phyloP scores from a whole-genome alignment of 2,329 filamentous ascomycete genomes.

The Fusarium agapanthi region DNA sequence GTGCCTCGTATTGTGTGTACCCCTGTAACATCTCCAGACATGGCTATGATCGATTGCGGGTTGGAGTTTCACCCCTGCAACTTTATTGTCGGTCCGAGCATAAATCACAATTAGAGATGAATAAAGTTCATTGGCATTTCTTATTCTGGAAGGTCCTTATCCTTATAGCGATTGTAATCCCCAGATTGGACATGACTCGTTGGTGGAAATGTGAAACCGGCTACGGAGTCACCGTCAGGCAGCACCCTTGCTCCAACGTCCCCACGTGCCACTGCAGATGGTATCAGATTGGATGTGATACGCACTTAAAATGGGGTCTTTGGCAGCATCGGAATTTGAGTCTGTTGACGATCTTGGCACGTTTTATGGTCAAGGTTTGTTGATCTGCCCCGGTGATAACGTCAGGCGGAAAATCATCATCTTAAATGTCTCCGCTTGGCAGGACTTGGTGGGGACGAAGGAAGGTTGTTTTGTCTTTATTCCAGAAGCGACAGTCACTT shows the following conservation, averaged over 20 bases:
- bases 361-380: background rate
- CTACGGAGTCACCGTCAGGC: background rate
- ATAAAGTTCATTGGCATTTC: background rate
- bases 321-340: background rate
- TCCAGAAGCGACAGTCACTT: too few species aligned
- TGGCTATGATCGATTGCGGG: background rate
- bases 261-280: background rate
- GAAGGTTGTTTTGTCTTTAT: accelerated
- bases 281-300: background rate
- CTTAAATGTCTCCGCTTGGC: background rate
- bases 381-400: background rate
- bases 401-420: background rate
- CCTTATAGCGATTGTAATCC: background rate
- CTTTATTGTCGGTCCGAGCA: slow-evolving; percentile 2
- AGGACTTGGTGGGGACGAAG: background rate
- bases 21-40: background rate
- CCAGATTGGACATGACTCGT: background rate
- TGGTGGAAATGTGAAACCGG: slow-evolving; percentile 2
- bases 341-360: background rate
- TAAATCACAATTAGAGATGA: background rate
- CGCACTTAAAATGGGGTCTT: background rate
- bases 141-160: background rate
- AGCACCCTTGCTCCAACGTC: background rate
- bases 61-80: background rate
- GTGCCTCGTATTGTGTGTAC: background rate